Base-by-base conservation (phyloP, 768 basidiomycete species). In the Lactarius psammicola region DNA sequence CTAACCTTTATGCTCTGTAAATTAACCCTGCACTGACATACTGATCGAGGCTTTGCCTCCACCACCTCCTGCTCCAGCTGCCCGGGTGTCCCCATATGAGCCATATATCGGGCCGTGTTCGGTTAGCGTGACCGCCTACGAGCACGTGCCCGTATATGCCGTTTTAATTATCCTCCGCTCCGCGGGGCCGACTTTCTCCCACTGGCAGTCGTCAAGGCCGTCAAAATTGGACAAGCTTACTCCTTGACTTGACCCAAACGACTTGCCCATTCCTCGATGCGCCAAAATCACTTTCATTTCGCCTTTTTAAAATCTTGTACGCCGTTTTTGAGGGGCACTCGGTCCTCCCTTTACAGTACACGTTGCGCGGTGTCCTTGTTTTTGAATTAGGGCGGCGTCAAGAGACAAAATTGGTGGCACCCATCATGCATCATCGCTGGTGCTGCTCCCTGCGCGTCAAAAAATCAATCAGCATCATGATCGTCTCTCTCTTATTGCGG, bases 401-500 rank as follows among this genome's bases (percentile, higher is more conserved):
- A 49, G 23, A 51, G 49, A 51, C 13, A 26, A 51, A 51, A 26
- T 26, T 51, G 49, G 49, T 46, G 44, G 44, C 9, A 46, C 23
- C 23, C 23, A 46, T 23, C n/a, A 23, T 51, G 26, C 23, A 51
- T 13, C 23, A 51, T 51, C 23, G 10, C 23, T 26, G 0, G 11
- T 5, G 13, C 23, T 7, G 23, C 49, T 28, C 49, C n/a, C 23
- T 51, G 26, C 49, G 31, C 54, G 38, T 44, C 53, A 46, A 40
- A 62, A 38, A 38, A 38, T 38, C 0, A 15, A 51, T 51, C 44
- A 49, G 11, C 30, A 56, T 56, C 55, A 46, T 62, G 60, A 62
- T 61, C 44, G 2, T 28, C 17, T 30, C 26, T 30, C 26, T 55
- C 59, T 40, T 23, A 46, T 51, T 61, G 60, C 64, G 56, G 44